Base-by-base conservation (phyloP, 1,284 basidiomycete genomes). In the Hypsizygus ulmarius region DNA sequence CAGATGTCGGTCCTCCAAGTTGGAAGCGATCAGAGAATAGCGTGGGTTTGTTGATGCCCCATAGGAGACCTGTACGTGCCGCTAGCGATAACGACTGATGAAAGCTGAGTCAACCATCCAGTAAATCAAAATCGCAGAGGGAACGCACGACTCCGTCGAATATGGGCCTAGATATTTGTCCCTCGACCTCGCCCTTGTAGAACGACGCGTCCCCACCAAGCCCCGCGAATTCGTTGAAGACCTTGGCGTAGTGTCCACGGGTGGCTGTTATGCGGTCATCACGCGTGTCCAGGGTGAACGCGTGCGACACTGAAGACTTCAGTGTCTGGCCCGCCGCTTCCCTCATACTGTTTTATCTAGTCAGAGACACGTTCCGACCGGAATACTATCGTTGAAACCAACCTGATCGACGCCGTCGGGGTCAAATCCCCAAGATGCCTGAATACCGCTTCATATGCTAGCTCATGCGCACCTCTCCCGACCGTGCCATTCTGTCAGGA, bases 1-100 rank as follows among this genome's bases (percentile, higher is more conserved):
- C 76, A 40, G 83, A 90, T n/a, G 88, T 84, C 0, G 97, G 94
- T 0, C 96, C 97, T 21, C 96, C 97, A 0, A 98, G 77, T 58
- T 96, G 94, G 64, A 95, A 96, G 3, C 93, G 81, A 67, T 99
- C 97, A 29, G 78, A 82, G 62, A 90, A 88, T 42, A 78, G 75
- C 19, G 80, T 72, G 11, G 69, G 68, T 39, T 59, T 53, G 11
- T 66, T 61, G 3, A 88, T 61, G 28, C 78, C 74, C 62, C 78
- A 79, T 3, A 93, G 66, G 15, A 85, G 50, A 4, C 91, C 91
- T 0, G 76, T 67, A 14, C 81, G 77, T 3, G 78, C 76, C 2
- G 82, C 77, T 3, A 90, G 64, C 0, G 88, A 88, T 16, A 87
- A 41, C 1, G 79, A 76, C 88, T 90, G 21, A 50, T 16, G 35